Conservation (phyloP, 495 filamentous ascomycete species). For the Talaromyces stipitatus region DNA sequence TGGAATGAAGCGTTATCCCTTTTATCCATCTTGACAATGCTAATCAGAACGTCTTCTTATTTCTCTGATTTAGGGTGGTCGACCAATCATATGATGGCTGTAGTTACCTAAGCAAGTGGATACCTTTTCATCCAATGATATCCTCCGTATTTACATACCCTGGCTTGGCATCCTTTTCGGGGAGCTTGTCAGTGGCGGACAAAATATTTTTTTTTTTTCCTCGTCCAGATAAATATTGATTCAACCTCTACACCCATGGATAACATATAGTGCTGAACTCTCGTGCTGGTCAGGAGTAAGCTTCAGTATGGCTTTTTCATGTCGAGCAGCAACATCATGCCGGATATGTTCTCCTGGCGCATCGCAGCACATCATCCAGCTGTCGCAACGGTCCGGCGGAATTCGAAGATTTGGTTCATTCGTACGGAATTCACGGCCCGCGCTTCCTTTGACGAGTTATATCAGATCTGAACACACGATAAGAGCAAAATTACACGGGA, state of each 20-base stretch:
- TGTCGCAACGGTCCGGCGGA: neutral
- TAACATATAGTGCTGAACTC: constrained; percentile 7
- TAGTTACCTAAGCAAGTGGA: neutral
- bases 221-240: neutral
- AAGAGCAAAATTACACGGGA: neutral
- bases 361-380: neutral
- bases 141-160: neutral
- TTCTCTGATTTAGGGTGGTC: neutral
- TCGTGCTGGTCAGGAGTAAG: neutral
- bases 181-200: constrained; percentile 13
- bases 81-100: neutral
- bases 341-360: constrained; percentile 16
- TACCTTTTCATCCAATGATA: neutral
- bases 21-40: too few relatives aligned
- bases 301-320: constrained; percentile 28
- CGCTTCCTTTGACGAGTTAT: neutral
- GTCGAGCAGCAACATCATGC: constrained; percentile 22
- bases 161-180: constrained; percentile 23
- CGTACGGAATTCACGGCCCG: neutral
- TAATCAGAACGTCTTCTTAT: neutral
- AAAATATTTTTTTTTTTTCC: constrained; percentile 11
- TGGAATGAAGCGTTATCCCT: too few relatives aligned
- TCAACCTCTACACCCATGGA: constrained; percentile 5
- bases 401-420: constrained; percentile 6
- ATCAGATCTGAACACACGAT: neutral